Base-by-base conservation (phyloP, 148 eudicot genomes). In the Amaranthus cruentus region DNA sequence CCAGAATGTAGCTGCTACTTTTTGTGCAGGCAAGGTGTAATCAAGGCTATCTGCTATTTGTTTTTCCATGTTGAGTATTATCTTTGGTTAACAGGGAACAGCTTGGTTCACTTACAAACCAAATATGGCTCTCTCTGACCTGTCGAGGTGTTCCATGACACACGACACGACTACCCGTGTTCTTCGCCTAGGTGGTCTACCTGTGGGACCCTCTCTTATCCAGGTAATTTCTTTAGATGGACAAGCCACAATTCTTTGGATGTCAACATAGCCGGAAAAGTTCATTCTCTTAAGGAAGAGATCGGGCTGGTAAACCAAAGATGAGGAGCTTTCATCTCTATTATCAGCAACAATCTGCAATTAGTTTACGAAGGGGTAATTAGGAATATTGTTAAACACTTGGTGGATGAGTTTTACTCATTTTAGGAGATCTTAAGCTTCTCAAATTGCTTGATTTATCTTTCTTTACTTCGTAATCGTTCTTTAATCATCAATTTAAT, bases 311-410 rank as follows among this genome's bases (percentile, higher is more conserved):
- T 70, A 53, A 53, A 83, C 85, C 71, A 97, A 95, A 82, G 99
- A 95, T 85, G 99, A 96, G 66, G 97, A 95, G 75, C 93, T 95
- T 76, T 97, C 96, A 66, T 86, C 88, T 68, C 66, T 86, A 60
- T 43, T 78, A 78, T 73, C 73, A 72, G 68, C 84, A 44, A 51
- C 70, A 58, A 18, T 18, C 18, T 18, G 18, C 18, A 18, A 18
- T 18, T 18, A 18, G 18, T 18, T 18, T 18, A 18, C 18, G 18
- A 18, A 18, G 18, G 18, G 18, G 18, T 18, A 18, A 18, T 18
- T 18, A 18, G 18, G 18, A 18, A 18, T 18, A 18, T 18, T 18
- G 18, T 18, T 18, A 18, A 18, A 18, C 18, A 18, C 18, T 18
- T 18, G 18, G 0, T 18, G 18, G 18, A 18, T 18, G 18, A 18